These are phyloP conservation scores for Scheffersomyces quercinus DNA, from an alignment of 1,139 yeast species.

Conservation along the genomic window DNA sequence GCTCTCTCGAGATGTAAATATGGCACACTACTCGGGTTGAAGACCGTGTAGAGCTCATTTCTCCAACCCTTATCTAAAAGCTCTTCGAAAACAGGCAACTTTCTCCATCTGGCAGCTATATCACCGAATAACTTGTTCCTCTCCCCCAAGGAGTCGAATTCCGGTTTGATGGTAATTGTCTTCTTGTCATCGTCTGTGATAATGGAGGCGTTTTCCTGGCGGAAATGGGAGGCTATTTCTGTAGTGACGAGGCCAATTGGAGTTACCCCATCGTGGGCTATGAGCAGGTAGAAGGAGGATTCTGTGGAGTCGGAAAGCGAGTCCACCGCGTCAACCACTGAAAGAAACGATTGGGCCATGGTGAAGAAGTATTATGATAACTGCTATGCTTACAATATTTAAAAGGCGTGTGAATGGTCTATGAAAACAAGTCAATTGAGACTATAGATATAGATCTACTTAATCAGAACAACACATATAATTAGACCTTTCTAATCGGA, in stretches of 20 bases:
- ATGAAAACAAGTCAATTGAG: no score
- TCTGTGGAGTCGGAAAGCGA: constrained; percentile 39
- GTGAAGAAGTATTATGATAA: no score
- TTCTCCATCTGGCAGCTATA: constrained; percentile 48
- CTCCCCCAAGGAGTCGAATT: constrained; percentile 45
- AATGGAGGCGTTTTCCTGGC: constrained; percentile 26
- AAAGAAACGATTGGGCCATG: no score
- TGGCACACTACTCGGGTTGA: constrained; percentile 52
- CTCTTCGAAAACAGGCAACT: constrained; percentile 35
- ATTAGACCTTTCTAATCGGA: no score
- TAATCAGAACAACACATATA: no score
- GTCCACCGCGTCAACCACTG: constrained; percentile 46
- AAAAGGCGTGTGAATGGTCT: no score
- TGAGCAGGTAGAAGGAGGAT: constrained; percentile 34
- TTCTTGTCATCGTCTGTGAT: constrained; percentile 27
- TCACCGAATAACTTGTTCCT: constrained; percentile 46
- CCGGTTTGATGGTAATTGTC: constrained; percentile 36
- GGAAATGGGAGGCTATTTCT: constrained; percentile 43
- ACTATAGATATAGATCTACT: no score
- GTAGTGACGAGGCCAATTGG: constrained; percentile 56
- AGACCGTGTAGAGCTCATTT: constrained; percentile 75
- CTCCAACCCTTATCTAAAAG: constrained; percentile 75
- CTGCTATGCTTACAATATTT: no score
- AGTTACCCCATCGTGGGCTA: constrained; percentile 50
- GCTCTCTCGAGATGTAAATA: constrained; percentile 80